These are phyloP conservation scores for Epicoccum nigrum DNA, from an alignment of 2,329 filamentous ascomycete genomes.

Conservation along the genomic window DNA sequence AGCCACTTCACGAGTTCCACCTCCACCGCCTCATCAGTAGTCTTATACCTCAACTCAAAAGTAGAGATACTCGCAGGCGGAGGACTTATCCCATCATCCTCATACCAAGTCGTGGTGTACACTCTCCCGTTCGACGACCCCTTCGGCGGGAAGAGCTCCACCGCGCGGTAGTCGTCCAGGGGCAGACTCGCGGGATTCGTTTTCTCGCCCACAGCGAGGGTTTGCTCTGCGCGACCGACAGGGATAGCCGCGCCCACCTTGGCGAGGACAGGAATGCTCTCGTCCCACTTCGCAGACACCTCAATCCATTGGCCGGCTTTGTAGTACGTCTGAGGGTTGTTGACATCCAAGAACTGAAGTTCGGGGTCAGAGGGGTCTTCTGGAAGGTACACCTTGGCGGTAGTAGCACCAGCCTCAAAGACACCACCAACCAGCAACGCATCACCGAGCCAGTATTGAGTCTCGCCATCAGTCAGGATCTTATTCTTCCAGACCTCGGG, in stretches of 20 bases:
- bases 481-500: constrained; percentile 67
- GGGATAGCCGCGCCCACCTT: constrained; percentile 61
- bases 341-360: constrained; percentile 67
- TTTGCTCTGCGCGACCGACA: constrained; percentile 59
- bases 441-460: constrained; percentile 76
- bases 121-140: constrained; percentile 45
- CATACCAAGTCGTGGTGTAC: constrained; percentile 57
- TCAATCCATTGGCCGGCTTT: constrained; percentile 61
- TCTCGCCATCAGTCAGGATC: constrained; percentile 66
- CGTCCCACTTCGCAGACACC: constrained; percentile 58
- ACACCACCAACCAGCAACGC: constrained; percentile 70
- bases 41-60: constrained; percentile 33
- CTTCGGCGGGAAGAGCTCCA: constrained; percentile 63
- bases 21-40: constrained; percentile 52
- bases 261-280: constrained; percentile 62
- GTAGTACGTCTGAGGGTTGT: constrained; percentile 67
- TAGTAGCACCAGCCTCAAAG: constrained; percentile 63
- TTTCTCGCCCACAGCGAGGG: constrained; percentile 58
- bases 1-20: constrained; percentile 52
- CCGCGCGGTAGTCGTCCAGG: constrained; percentile 61
- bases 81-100: constrained; percentile 63
- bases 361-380: constrained; percentile 49
- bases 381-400: constrained; percentile 68
- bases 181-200: constrained; percentile 54
- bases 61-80: constrained; percentile 37